phyloP scores from a whole-genome alignment of 225 moss, liverwort and hornwort species.

The Straminergon stramineum region DNA sequence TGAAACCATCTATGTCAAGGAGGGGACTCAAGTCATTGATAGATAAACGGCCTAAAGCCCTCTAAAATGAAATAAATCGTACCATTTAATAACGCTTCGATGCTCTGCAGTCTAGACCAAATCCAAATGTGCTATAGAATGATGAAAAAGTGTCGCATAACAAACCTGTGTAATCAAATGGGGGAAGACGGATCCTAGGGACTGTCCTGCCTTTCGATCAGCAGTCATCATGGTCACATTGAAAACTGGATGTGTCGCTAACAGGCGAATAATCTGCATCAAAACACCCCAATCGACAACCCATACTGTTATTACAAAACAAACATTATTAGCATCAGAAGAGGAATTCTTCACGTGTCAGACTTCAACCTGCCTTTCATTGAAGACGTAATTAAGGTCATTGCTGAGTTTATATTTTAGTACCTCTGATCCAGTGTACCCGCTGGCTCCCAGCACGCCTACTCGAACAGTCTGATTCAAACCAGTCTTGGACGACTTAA shows the following conservation, averaged over 20 bases:
- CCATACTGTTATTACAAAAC: neutral
- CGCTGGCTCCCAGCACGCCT: conserved; percentile 89
- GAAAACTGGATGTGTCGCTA: conserved; percentile 80
- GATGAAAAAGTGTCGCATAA: neutral
- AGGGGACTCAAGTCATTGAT: neutral
- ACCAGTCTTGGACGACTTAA: conserved; percentile 7
- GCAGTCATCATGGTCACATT: conserved; percentile 84
- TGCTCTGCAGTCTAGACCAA: neutral
- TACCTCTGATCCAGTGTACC: conserved; percentile 98
- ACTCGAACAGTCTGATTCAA: conserved; percentile 42
- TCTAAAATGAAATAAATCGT: neutral
- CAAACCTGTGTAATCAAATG: conserved; percentile 67
- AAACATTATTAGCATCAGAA: neutral
- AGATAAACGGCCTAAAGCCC: neutral
- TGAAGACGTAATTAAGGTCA: neutral
- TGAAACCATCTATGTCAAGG: neutral
- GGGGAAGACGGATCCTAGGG: conserved; percentile 73
- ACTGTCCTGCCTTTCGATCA: conserved; percentile 88
- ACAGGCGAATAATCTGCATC: conserved; percentile 63
- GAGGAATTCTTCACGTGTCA: neutral
- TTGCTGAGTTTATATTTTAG: neutral
- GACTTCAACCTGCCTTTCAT: neutral
- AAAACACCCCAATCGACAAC: neutral
- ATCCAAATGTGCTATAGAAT: neutral
- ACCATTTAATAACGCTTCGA: neutral